Percentiles rank a stretch among this genome's conserved stretches.
Evolutionary conservation across 2,329 filamentous ascomycete genomes (phyloP).

Genomic region (Phialophora tarda): DNA sequence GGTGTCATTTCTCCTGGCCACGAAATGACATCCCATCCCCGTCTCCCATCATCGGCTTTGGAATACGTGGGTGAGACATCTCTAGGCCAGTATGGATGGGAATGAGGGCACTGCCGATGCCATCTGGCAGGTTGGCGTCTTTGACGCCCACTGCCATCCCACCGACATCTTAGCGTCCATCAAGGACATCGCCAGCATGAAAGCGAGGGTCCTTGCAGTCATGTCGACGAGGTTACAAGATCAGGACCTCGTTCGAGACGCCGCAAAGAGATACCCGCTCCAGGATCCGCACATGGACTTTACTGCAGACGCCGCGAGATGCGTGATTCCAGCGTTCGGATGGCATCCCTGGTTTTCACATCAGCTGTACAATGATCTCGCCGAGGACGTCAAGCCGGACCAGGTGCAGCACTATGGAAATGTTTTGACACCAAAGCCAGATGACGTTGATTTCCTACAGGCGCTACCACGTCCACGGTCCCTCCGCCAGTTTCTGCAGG

Average conservation of each 20-base stretch:
- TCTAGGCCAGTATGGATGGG: neutral
- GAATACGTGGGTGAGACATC: neutral
- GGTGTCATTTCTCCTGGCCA: neutral
- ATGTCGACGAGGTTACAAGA: constrained; percentile 69
- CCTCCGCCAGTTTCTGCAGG: constrained; percentile 58
- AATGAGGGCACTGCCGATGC: constrained; percentile 18
- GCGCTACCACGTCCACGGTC: constrained; percentile 60
- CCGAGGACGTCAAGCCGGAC: constrained; percentile 35
- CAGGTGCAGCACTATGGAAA: constrained; percentile 59
- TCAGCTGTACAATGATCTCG: constrained; percentile 59
- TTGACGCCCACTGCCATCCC: constrained; percentile 70
- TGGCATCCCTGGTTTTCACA: constrained; percentile 74
- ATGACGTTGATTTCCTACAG: constrained; percentile 56
- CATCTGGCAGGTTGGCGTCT: constrained; percentile 64
- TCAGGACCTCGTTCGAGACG: constrained; percentile 62
- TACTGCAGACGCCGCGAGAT: constrained; percentile 43
- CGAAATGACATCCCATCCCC: neutral
- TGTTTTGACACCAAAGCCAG: constrained; percentile 57
- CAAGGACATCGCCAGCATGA: constrained; percentile 61
- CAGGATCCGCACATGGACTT: constrained; percentile 12
- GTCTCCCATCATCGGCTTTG: neutral
- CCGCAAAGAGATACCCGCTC: constrained; percentile 47
- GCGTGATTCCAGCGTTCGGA: constrained; percentile 66
- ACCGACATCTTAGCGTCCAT: constrained; percentile 67
- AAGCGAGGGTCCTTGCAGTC: constrained; percentile 62